These are phyloP conservation scores for Dendrothele bispora DNA, from an alignment of 768 basidiomycete species.

Conservation along the genomic window DNA sequence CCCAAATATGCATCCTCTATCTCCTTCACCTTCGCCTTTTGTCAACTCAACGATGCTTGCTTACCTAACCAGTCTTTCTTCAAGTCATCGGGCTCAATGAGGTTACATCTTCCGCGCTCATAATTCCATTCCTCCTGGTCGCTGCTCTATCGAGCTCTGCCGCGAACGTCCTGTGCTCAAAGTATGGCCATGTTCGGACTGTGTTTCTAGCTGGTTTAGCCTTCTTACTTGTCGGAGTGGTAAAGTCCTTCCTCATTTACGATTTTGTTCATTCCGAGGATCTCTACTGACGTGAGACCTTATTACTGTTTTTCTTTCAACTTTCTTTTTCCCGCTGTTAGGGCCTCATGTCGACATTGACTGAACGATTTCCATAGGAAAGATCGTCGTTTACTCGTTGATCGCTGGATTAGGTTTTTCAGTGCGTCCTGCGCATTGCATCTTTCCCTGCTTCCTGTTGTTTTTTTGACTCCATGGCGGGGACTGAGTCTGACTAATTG, in stretches of 20 bases:
- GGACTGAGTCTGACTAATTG: background rate
- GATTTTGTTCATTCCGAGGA: background rate
- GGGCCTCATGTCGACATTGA: slow-evolving; percentile 22
- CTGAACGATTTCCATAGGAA: slow-evolving; percentile 17
- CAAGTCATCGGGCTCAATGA: slow-evolving; percentile 18
- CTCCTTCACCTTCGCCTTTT: background rate
- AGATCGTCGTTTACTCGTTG: slow-evolving; percentile 18
- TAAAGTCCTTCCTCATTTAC: slow-evolving; percentile 11
- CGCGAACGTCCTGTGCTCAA: slow-evolving; percentile 13
- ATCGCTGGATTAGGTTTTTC: slow-evolving; percentile 20
- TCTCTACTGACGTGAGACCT: too few relatives aligned
- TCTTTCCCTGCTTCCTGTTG: background rate
- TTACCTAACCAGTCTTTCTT: slow-evolving; percentile 15
- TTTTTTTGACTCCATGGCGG: background rate
- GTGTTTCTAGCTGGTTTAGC: slow-evolving; percentile 11
- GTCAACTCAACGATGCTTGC: background rate
- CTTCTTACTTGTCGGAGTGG: slow-evolving; percentile 18
- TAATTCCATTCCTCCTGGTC: slow-evolving; percentile 19
- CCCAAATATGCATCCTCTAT: slow-evolving; percentile 13
- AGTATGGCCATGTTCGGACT: slow-evolving; percentile 11
- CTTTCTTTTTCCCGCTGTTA: too few relatives aligned
- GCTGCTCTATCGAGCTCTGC: slow-evolving; percentile 17
- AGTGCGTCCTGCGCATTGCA: slow-evolving; percentile 14
- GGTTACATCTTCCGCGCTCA: slow-evolving; percentile 18
- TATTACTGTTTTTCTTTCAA: background rate